Evolutionary conservation across 495 filamentous ascomycete species (phyloP).

Genomic region (Podospora australis): DNA sequence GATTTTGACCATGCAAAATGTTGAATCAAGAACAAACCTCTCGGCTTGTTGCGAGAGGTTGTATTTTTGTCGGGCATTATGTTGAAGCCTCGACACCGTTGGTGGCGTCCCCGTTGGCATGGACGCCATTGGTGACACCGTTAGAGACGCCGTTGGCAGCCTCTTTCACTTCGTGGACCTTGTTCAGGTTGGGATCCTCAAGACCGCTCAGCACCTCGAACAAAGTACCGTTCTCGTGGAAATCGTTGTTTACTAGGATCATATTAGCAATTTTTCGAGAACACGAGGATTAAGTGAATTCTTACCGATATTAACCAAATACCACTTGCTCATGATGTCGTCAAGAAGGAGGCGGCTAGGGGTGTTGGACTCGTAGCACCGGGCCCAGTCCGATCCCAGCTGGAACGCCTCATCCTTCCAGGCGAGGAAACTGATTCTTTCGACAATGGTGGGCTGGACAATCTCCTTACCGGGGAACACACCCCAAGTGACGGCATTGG

Average conservation of each 20-base stretch:
- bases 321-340: slow-evolving; percentile 81
- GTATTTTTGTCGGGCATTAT: slow-evolving; percentile 13
- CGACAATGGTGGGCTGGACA: slow-evolving; percentile 98
- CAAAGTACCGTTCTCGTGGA: slow-evolving; percentile 69
- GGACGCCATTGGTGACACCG: not conserved
- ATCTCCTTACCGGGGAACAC: slow-evolving; percentile 99
- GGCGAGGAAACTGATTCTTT: slow-evolving; percentile 93
- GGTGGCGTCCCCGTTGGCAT: not conserved
- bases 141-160: slow-evolving; percentile 7
- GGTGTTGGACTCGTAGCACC: slow-evolving; percentile 71
- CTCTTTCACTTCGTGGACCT: slow-evolving; percentile 17
- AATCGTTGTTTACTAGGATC: slow-evolving; percentile 84
- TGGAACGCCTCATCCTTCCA: slow-evolving; percentile 98
- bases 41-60: slow-evolving; percentile 1
- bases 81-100: slow-evolving; percentile 22
- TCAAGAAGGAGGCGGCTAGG: slow-evolving; percentile 80
- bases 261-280: slow-evolving; percentile 7
- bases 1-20: slow-evolving; percentile 17
- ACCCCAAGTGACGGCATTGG: slow-evolving; percentile 98
- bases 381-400: slow-evolving; percentile 88
- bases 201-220: slow-evolving; percentile 84
- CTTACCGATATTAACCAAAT: slow-evolving; percentile 91
- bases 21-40: slow-evolving; percentile 15
- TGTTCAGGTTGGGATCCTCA: slow-evolving; percentile 57
- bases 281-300: not conserved